Percentiles rank a stretch among this genome's conserved stretches.
Evolutionary conservation across 495 filamentous ascomycete species (phyloP).

Genomic region (Bathelium albidoporum): DNA sequence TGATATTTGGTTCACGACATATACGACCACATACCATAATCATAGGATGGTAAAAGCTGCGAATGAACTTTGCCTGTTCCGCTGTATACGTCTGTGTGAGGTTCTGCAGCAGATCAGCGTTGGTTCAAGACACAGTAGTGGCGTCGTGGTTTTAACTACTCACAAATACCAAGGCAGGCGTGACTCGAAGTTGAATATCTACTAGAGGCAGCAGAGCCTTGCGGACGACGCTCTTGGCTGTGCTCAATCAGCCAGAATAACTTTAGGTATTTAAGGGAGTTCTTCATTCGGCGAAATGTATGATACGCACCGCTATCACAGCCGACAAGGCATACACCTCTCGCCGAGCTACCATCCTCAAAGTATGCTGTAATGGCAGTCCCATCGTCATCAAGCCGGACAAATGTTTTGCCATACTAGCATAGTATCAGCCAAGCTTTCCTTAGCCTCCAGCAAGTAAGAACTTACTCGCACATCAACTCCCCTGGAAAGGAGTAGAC

Average conservation of each 20-base stretch:
- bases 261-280: too few species aligned
- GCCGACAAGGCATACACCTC: background rate
- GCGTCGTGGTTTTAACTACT: background rate
- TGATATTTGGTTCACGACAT: background rate
- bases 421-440: background rate
- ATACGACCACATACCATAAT: background rate
- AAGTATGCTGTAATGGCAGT: background rate
- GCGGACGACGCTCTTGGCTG: background rate
- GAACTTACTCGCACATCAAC: constrained; percentile 32
- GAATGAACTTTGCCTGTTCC: background rate
- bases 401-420: background rate
- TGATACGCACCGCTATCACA: background rate
- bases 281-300: too few species aligned
- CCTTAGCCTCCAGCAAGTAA: too few species aligned
- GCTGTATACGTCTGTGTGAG: background rate
- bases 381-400: background rate
- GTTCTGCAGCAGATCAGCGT: background rate
- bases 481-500: constrained; percentile 27
- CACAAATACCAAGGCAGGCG: background rate
- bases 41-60: background rate
- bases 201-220: background rate
- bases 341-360: background rate
- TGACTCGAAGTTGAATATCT: background rate
- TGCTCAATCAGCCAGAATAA: background rate
- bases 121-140: background rate